Base-by-base conservation (phyloP, 352 stramenopile species). In the Peronosclerospora sorghi region DNA sequence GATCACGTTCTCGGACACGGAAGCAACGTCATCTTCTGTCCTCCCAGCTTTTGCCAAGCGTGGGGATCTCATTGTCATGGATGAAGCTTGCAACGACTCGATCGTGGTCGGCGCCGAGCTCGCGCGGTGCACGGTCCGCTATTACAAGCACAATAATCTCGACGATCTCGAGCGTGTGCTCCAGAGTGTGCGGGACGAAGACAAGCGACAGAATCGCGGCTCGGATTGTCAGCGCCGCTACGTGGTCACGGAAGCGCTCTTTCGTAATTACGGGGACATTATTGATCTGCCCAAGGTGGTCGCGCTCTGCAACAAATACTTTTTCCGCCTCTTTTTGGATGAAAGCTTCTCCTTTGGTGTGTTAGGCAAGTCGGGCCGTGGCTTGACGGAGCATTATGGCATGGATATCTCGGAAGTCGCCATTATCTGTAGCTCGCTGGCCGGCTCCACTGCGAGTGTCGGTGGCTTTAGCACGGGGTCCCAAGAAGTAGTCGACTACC, bases 101-200 rank as follows among this genome's bases (percentile, higher is more conserved):
- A 80, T 99, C 14, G 55, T 86, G 32, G 73, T 84, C 7, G 96
- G 95, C n/a, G 84, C 95, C 28, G 92, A 83, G 42, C 68, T 99
- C 13, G 92, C 80, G 18, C 78, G 96, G 32, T 96, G 88, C 48
- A 97, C 90, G 20, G 80, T 97, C 5, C 54, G 89, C 17, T 97
- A 90, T 62, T 99, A 98, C 72, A 93, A 95, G 54, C 96, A 99
- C 75, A 99, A 99, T 65, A 94, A 98, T 64, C 79, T 98, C 56
- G 77, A 86, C 9, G 94, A 98, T 58, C 71, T 99, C 12, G 78
- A 96, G 40, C 75, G 92, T 10, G 76, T 98, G 32, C 74, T 99
- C 12, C 68, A 91, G 59, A 78, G 44, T 32, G 68, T 92, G 21
- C 79, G 73, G 35, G 65, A 77, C 13, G 88, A 89, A 15, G 95